A percentile compares a stretch with the other conserved stretches of the same genome.
phyloP scores from a whole-genome alignment of 75 land plant genomes.

The Picea glauca region DNA sequence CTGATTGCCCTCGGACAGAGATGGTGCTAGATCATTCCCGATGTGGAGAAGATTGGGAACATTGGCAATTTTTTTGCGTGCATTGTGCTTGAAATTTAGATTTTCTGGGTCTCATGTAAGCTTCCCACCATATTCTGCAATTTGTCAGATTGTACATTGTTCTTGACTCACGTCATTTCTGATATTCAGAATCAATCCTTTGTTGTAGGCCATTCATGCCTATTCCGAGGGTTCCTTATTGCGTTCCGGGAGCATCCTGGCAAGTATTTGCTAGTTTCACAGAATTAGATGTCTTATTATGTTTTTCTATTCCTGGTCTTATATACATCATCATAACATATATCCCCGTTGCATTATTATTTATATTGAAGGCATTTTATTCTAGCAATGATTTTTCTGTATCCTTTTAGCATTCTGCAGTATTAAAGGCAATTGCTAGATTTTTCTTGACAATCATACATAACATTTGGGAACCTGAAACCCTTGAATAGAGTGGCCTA shows the following conservation, averaged over 20 bases:
- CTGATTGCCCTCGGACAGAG: too few relatives aligned
- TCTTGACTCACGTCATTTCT: background rate
- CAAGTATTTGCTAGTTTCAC: background rate
- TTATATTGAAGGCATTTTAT: too few relatives aligned
- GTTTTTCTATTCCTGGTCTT: background rate
- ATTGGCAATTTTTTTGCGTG: background rate
- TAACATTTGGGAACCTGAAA: background rate
- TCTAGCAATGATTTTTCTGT: background rate
- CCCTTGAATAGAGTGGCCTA: background rate
- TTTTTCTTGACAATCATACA: background rate
- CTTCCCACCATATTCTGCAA: background rate
- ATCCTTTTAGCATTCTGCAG: background rate
- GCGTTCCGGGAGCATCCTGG: background rate
- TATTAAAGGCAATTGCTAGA: background rate
- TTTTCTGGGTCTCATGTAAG: background rate
- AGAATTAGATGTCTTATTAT: background rate
- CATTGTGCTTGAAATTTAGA: background rate
- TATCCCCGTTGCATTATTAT: too few relatives aligned
- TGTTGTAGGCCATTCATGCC: background rate
- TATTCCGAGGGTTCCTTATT: background rate
- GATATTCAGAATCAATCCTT: background rate
- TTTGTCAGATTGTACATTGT: background rate
- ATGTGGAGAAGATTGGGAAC: background rate
- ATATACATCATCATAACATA: too few relatives aligned
- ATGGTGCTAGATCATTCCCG: background rate